Conservation (phyloP, 1,284 basidiomycete genomes). For the Tilletia walkeri region DNA sequence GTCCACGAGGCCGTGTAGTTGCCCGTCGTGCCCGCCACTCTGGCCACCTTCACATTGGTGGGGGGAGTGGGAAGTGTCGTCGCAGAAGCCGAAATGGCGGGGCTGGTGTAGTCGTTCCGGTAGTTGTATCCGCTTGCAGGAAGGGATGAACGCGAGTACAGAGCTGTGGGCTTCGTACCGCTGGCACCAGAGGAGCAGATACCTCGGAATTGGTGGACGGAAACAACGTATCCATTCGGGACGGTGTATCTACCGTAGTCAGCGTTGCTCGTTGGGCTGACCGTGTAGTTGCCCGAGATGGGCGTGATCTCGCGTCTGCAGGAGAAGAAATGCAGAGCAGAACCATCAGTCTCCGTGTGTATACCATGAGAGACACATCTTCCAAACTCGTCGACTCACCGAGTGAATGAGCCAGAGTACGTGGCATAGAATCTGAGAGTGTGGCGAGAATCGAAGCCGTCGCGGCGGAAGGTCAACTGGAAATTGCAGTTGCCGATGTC, state of each 20-base stretch:
- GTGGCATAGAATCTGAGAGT: background rate
- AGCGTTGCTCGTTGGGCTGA: background rate
- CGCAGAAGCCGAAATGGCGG: background rate
- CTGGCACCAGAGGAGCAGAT: conserved; percentile 2
- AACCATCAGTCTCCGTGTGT: background rate
- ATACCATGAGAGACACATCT: background rate
- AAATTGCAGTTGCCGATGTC: conserved; percentile 1
- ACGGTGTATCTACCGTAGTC: conserved; percentile 12
- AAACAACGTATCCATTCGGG: background rate
- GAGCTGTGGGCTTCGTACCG: background rate
- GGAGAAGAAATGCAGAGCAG: background rate
- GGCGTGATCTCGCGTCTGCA: background rate
- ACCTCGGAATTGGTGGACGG: conserved; percentile 4
- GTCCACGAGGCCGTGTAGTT: conserved; percentile 12
- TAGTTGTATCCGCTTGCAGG: background rate
- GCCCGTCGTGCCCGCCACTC: background rate
- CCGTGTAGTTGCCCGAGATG: background rate
- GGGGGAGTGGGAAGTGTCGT: background rate
- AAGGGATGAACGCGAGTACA: background rate
- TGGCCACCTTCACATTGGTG: background rate
- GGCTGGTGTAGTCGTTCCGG: conserved; percentile 11
- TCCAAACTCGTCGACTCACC: background rate
- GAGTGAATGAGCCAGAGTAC: background rate
- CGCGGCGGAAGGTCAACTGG: conserved; percentile 11
- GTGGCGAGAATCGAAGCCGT: background rate